Evolutionary conservation across 257 asterid genomes (phyloP), one percentile per base, ranked within the genome.

Genomic region (Solanum gracilifrons): DNA sequence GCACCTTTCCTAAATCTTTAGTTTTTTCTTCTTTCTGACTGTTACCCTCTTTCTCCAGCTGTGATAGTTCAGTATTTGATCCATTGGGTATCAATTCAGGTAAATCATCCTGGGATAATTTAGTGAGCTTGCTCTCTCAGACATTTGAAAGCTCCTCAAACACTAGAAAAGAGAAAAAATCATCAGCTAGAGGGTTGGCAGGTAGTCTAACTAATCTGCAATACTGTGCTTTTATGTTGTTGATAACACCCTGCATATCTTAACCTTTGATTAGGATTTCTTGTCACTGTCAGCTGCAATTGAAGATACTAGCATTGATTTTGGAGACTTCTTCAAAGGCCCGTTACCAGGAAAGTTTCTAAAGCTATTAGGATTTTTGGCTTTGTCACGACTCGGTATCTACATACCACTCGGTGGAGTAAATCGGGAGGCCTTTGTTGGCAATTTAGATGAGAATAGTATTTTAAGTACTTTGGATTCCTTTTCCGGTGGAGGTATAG

Each of bases 401-500:
- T 97, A 97, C 90, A 87, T 97, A 86, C 99, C 99, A 39, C 99
- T 97, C 79, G 98, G 99, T 82, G 99, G 99, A 82, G 99, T 97
- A 84, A 97, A 97, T 86, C 91, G 98, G 85, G 98, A 93, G 86
- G 99, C 99, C 73, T 97, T 97, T 90, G 92, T 89, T 84, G 99
- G 99, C 80, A 95, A 95, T 93, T 90, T 95, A 29, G 99, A 97
- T 88, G 96, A 95, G 68, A 97, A 97, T 91, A 97, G 98, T 88
- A 90, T 97, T 76, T 91, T 97, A 93, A 93, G 98, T 89, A 97
- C 99, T 88, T 91, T 97, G 64, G 99, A 97, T 91, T 95, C 98
- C 13, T 95, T 95, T 92, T 97, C 99, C 86, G 99, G 99, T 85
- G 99, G 99, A 43, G 99, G 99, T 76, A 97, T 97, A 87, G 99